Base-by-base conservation (phyloP, 345 rosid genomes). In the Trapa bicornis region DNA sequence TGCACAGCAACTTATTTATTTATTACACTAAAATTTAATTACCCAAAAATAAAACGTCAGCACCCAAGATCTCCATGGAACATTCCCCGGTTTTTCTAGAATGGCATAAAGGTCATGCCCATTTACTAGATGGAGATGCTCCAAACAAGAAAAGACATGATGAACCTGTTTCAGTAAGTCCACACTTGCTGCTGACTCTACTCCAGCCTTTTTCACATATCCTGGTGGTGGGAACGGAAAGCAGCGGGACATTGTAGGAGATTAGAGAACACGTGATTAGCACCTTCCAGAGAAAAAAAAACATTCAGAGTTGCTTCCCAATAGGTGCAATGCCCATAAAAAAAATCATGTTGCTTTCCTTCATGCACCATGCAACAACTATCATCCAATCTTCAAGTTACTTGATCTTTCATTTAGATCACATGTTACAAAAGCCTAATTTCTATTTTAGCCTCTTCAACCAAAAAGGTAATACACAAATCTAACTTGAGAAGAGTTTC, bases 191-290 rank as follows among this genome's bases (percentile, higher is more conserved):
- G 35, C 60, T 54, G 60, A 54, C 60, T 22, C 60, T n/a, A 76
- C 72, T 68, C 77, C 79, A 73, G 82, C 74, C 88, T 89, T 85
- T 90, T 86, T 89, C 80, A 80, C 91, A 81, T 91, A 91, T 81
- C 99, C 99, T 48, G 96, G 93, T 35, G 97, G 99, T 29, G 96
- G 96, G 75, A 94, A 91, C 9, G 97, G 96, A 78, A 94, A 94
- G 89, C 99, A 91, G 80, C 97, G 99, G 83, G 99, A 94, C 99
- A 94, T 94, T 76, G 83, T 87, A 83, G 71, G 71, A 62, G 47
- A 75, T 65, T 76, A 71, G 70, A 53, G 45, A 17, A 66, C 72
- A 68, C 63, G 13, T 70, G 54, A 64, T 69, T 16, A 70, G 68
- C 47, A 64, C 63, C 75, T 73, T 67, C 75, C 61, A 45, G 70